Percentiles rank a stretch among this genome's conserved stretches.
phyloP scores from a whole-genome alignment of 75 land plant genomes.

The Picea glauca region DNA sequence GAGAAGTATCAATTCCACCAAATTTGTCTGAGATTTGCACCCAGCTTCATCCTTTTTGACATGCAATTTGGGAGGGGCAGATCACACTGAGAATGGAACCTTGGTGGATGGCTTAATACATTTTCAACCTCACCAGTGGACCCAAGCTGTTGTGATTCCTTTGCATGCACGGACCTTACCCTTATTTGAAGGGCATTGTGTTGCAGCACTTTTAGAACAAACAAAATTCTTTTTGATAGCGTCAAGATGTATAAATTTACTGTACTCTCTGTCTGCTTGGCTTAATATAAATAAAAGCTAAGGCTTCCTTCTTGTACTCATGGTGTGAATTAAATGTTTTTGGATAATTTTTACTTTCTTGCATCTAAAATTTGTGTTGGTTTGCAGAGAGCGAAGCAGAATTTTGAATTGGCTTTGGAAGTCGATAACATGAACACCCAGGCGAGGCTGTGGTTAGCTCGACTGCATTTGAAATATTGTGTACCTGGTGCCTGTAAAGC shows the following conservation, averaged over 20 bases:
- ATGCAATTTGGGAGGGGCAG: no score
- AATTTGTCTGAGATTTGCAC: no score
- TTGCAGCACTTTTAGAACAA: not conserved
- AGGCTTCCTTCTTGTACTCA: not conserved
- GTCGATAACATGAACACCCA: conserved; percentile 66
- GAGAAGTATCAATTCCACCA: no score
- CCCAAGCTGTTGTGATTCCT: no score
- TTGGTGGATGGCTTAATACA: no score
- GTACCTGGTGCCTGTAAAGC: conserved; percentile 76
- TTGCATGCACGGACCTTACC: no score
- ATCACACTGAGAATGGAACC: no score
- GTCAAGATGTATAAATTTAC: not conserved
- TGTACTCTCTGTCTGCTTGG: not conserved
- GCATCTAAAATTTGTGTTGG: not conserved
- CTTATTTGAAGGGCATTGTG: no score
- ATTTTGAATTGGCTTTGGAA: conserved; percentile 84
- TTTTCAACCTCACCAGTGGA: no score
- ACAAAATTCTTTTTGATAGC: not conserved
- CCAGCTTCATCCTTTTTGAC: no score
- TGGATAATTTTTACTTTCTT: not conserved
- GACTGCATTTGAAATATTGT: conserved; percentile 72
- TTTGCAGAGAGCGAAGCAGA: conserved; percentile 72
- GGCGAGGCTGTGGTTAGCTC: conserved; percentile 73
- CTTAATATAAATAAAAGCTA: not conserved
- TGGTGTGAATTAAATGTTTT: not conserved